A percentile compares a stretch with the other conserved stretches of the same genome.
Conservation (phyloP, 2,329 filamentous ascomycete genomes). For the Epichloe gansuensis region DNA sequence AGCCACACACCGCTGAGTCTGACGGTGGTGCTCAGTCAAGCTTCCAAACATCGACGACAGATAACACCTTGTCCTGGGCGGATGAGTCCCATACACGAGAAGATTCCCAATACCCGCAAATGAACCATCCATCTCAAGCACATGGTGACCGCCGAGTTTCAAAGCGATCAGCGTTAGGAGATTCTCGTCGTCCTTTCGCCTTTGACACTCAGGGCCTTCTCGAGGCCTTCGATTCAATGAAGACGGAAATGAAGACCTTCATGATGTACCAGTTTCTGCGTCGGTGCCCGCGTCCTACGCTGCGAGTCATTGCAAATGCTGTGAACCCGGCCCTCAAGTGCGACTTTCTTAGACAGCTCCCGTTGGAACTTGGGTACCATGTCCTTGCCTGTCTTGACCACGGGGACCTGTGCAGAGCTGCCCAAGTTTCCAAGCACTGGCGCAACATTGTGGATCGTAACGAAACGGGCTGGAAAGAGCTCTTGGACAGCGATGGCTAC, state of each 20-base stretch:
- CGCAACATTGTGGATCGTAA: constrained; percentile 81
- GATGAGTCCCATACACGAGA: constrained; percentile 30
- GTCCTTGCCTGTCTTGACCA: constrained; percentile 79
- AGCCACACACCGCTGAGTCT: constrained; percentile 35
- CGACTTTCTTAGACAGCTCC: constrained; percentile 77
- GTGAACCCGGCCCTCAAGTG: constrained; percentile 93
- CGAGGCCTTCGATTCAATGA: constrained; percentile 83
- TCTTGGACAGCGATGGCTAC: constrained; percentile 79
- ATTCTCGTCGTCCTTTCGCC: constrained; percentile 25
- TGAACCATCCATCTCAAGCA: not conserved
- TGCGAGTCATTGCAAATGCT: constrained; percentile 79
- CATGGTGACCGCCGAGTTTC: constrained; percentile 12
- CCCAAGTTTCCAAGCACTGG: constrained; percentile 92
- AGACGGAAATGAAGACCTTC: constrained; percentile 83
- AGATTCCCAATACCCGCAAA: constrained; percentile 12
- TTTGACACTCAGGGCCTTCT: constrained; percentile 79
- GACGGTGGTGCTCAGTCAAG: constrained; percentile 26
- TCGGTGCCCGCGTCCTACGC: constrained; percentile 73
- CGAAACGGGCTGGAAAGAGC: constrained; percentile 89
- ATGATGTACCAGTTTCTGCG: constrained; percentile 94
- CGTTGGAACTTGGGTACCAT: constrained; percentile 76
- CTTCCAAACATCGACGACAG: constrained; percentile 20
- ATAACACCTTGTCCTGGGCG: constrained; percentile 20
- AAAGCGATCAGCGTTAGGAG: not conserved
- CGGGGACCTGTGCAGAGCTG: constrained; percentile 75